These are phyloP conservation scores for Apium graveolens DNA, from an alignment of 129 eudicot genomes.

Conservation along the genomic window DNA sequence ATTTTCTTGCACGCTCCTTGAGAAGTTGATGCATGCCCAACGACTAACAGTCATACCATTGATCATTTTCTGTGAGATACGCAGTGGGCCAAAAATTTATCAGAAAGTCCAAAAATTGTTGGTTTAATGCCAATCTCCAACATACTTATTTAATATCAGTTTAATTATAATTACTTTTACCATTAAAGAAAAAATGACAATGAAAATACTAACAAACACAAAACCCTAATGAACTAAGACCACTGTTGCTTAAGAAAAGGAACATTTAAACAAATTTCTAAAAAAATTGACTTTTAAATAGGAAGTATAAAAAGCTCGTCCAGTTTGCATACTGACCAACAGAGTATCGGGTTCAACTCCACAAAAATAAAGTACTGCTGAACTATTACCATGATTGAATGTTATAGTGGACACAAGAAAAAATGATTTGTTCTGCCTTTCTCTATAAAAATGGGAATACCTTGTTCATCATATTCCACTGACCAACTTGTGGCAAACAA, in stretches of 20 bases:
- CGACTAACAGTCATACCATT: slow-evolving; percentile 74
- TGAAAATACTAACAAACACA: not conserved
- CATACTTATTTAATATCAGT: not conserved
- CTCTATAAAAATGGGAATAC: slow-evolving; percentile 19
- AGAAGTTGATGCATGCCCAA: slow-evolving; percentile 91
- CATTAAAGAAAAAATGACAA: not conserved
- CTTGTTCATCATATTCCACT: slow-evolving; percentile 97
- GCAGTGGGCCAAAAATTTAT: not conserved
- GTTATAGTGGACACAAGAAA: not conserved
- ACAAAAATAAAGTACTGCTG: not conserved
- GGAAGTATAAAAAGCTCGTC: not conserved
- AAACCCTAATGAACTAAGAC: not conserved
- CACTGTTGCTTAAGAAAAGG: not conserved
- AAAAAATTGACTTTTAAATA: not conserved
- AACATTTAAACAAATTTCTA: not conserved
- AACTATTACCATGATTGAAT: not conserved
- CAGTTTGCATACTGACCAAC: not conserved
- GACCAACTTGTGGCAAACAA: slow-evolving; percentile 97
- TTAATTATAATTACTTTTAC: not conserved
- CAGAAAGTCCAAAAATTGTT: not conserved
- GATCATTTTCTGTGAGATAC: slow-evolving; percentile 66
- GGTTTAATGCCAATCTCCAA: not conserved
- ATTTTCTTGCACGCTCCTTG: slow-evolving; percentile 83
- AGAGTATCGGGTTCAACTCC: not conserved
- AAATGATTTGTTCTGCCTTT: not conserved